phyloP scores from a whole-genome alignment of 169 alveolate species.

The Eimeria tenella region DNA sequence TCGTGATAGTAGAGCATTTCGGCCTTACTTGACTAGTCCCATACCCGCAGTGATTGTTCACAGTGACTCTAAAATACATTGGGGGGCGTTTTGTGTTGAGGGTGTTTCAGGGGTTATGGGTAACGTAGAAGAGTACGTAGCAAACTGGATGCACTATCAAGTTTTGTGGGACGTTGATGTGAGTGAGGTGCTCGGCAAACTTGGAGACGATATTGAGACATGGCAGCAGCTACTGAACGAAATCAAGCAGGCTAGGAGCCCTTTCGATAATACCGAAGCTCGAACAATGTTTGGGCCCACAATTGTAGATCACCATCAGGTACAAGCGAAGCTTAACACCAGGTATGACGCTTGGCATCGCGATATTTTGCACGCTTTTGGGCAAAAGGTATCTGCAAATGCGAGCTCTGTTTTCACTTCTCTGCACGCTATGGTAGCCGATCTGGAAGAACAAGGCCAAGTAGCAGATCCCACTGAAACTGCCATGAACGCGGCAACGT shows the following conservation, averaged over 20 bases:
- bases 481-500: constrained; percentile 82
- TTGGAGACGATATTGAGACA: constrained; percentile 94
- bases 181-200: constrained; percentile 88
- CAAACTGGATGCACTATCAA: constrained; percentile 97
- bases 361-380: constrained; percentile 95
- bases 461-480: constrained; percentile 79
- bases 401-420: constrained; percentile 84
- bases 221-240: constrained; percentile 97
- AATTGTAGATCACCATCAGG: constrained; percentile 93
- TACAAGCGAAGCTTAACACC: constrained; percentile 88
- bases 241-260: constrained; percentile 92
- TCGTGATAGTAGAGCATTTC: neutral
- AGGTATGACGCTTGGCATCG: constrained; percentile 97
- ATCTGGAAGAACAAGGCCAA: constrained; percentile 82
- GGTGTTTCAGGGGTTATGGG: constrained; percentile 38
- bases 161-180: constrained; percentile 97
- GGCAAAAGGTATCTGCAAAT: constrained; percentile 87
- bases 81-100: neutral
- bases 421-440: constrained; percentile 82
- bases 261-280: constrained; percentile 95
- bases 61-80: too few relatives aligned
- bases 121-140: constrained; percentile 90
- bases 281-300: constrained; percentile 96
- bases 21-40: neutral
- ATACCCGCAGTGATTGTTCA: neutral